Evolutionary conservation across 805 yeast species (phyloP).

Genomic region (Blastobotrys parvus): DNA sequence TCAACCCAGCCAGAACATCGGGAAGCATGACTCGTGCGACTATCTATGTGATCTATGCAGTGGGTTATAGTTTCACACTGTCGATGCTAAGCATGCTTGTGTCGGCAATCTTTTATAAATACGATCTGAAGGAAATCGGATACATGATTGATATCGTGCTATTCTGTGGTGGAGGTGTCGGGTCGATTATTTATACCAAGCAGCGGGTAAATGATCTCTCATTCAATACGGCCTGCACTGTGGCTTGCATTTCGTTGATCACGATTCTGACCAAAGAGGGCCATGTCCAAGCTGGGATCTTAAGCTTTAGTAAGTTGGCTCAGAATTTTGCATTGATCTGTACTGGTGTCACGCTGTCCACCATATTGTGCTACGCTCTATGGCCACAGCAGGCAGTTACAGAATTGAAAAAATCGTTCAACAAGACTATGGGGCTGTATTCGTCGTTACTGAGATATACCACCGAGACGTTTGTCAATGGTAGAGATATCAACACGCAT

Average conservation of each 20-base stretch:
- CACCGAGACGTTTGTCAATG: constrained; percentile 41
- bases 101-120: constrained; percentile 38
- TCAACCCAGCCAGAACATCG: constrained; percentile 70
- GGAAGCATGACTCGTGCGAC: constrained; percentile 77
- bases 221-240: constrained; percentile 73
- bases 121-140: constrained; percentile 42
- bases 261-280: constrained; percentile 71
- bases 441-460: constrained; percentile 40
- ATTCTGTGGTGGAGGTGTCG: constrained; percentile 48
- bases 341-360: constrained; percentile 53
- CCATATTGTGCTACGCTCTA: constrained; percentile 49
- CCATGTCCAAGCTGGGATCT: constrained; percentile 45
- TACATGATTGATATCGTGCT: constrained; percentile 44
- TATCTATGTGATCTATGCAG: constrained; percentile 47
- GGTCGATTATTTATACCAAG: constrained; percentile 60
- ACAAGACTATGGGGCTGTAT: constrained; percentile 44
- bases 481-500: constrained; percentile 34
- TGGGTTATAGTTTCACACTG: constrained; percentile 45
- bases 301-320: constrained; percentile 47
- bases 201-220: constrained; percentile 58
- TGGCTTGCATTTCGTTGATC: constrained; percentile 63
- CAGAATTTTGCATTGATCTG: constrained; percentile 51
- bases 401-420: constrained; percentile 38
- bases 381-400: constrained; percentile 56
- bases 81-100: constrained; percentile 45